Percentiles rank a stretch among this genome's conserved stretches.
phyloP scores from a whole-genome alignment of 805 yeast species.

The Candida orba region DNA sequence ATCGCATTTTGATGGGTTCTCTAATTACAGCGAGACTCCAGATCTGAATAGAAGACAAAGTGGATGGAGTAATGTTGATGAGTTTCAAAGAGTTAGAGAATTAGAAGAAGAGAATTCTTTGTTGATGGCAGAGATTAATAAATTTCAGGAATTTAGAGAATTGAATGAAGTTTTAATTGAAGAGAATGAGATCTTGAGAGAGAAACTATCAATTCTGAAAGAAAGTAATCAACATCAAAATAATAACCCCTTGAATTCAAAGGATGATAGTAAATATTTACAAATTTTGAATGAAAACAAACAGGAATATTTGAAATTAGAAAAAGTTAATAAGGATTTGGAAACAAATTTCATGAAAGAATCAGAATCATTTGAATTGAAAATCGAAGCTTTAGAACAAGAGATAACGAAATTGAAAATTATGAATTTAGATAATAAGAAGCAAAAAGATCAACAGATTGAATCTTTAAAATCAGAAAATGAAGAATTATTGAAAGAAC shows the following conservation, averaged over 20 bases:
- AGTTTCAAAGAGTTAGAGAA: conserved; percentile 1
- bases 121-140: conserved; percentile 3
- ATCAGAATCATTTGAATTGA: no score
- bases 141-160: conserved; percentile 7
- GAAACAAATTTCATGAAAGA: neutral
- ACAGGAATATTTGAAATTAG: neutral
- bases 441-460: conserved; percentile 9
- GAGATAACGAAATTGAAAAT: conserved; percentile 11
- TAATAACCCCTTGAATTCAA: neutral
- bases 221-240: neutral
- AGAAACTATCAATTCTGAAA: conserved; percentile 2
- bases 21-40: conserved; percentile 9
- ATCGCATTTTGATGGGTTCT: conserved; percentile 2
- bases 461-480: conserved; percentile 8
- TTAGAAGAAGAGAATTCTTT: conserved; percentile 8
- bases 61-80: neutral
- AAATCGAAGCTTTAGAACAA: neutral
- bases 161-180: conserved; percentile 9
- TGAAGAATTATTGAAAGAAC: conserved; percentile 7
- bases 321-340: conserved; percentile 2
- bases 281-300: neutral
- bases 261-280: neutral
- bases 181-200: conserved; percentile 8
- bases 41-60: conserved; percentile 5
- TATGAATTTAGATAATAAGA: conserved; percentile 5